Percentiles rank a stretch among this genome's conserved stretches.
These are phyloP conservation scores for Dryas drummondii DNA, from an alignment of 306 rosid genomes.

Conservation along the genomic window DNA sequence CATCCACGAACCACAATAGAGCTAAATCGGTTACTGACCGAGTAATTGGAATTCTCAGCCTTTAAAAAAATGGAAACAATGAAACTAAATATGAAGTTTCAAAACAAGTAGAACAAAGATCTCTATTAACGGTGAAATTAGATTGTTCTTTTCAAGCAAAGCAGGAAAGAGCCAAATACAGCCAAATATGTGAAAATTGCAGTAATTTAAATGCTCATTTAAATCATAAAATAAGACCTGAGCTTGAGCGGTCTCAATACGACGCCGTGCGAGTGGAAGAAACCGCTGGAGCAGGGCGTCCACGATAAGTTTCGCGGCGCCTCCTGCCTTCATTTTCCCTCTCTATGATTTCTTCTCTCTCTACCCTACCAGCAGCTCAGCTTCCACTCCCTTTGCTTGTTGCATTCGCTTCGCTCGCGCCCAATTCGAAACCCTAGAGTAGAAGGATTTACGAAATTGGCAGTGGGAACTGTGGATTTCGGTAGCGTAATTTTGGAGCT, in stretches of 20 bases:
- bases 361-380: conserved; percentile 7
- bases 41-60: neutral
- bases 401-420: conserved; percentile 16
- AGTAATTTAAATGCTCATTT: neutral
- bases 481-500: neutral
- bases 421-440: conserved; percentile 25
- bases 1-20: too few species aligned
- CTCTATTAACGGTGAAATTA: neutral
- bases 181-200: neutral
- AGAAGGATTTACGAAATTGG: neutral
- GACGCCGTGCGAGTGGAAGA: conserved; percentile 97
- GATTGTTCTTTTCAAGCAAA: too few species aligned
- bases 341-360: neutral
- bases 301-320: conserved; percentile 96
- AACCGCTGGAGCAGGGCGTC: conserved; percentile 98
- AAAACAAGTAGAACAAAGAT: neutral
- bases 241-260: conserved; percentile 98
- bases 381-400: conserved; percentile 10
- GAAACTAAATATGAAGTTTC: neutral
- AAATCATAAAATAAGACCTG: conserved; percentile 47
- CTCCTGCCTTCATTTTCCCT: conserved; percentile 78
- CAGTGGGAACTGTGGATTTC: neutral
- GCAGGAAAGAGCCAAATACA: neutral
- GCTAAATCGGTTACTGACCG: neutral
- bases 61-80: neutral